Evolutionary conservation across 129 eudicot species (phyloP).

Genomic region (Erigeron canadensis): DNA sequence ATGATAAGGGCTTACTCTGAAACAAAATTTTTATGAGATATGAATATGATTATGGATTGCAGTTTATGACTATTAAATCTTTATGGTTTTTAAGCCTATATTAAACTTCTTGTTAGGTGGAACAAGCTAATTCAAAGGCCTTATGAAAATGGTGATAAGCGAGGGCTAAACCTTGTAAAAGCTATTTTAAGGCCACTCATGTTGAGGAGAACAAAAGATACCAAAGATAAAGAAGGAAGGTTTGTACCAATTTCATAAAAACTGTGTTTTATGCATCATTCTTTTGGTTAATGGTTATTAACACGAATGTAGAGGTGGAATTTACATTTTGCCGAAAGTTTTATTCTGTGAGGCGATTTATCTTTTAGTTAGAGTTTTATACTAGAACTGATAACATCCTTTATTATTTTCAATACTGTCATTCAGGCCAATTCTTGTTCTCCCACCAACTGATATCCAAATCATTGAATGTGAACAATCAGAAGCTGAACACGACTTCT

Average conservation of each 20-base stretch:
- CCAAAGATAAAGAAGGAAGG: conserved; percentile 87
- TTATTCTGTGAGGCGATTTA: not conserved
- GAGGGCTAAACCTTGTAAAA: conserved; percentile 64
- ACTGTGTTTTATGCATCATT: not conserved
- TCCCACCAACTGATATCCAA: conserved; percentile 86
- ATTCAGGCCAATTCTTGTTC: conserved; percentile 75
- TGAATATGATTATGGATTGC: not conserved
- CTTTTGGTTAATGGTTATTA: not conserved
- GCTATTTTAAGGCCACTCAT: conserved; percentile 78
- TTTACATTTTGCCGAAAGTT: not conserved
- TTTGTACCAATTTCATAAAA: conserved; percentile 15
- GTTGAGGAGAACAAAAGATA: conserved; percentile 86
- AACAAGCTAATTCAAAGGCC: conserved; percentile 69
- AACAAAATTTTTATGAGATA: too few species aligned
- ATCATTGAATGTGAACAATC: conserved; percentile 75
- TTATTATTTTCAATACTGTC: not conserved
- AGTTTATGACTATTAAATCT: too few species aligned
- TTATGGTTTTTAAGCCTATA: not conserved
- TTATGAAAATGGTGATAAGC: conserved; percentile 69
- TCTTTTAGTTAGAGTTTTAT: not conserved
- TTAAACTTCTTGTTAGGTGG: conserved; percentile 52
- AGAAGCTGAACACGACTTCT: conserved; percentile 80
- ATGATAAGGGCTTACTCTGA: too few species aligned
- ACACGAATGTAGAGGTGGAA: not conserved
- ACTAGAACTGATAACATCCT: not conserved